phyloP scores from a whole-genome alignment of 306 rosid genomes.

The Purshia tridentata region DNA sequence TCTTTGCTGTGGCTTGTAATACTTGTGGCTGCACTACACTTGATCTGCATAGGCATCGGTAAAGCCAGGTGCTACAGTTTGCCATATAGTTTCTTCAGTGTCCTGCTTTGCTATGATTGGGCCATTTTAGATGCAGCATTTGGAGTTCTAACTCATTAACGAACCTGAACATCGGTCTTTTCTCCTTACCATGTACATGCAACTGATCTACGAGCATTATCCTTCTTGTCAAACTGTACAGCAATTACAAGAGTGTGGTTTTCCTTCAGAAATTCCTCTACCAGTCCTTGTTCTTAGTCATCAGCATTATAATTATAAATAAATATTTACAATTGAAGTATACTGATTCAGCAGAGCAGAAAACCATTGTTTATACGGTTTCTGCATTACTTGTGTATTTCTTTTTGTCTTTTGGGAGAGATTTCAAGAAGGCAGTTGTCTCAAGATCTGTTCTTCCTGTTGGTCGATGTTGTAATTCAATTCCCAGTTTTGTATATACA shows the following conservation, averaged over 20 bases:
- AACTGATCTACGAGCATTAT: background rate
- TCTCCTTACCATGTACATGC: conserved; percentile 3
- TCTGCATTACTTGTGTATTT: background rate
- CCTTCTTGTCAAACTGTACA: background rate
- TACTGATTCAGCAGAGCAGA: background rate
- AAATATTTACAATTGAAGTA: background rate
- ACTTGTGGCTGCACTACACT: background rate
- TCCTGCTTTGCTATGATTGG: background rate
- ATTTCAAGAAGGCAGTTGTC: background rate
- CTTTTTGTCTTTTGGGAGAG: background rate
- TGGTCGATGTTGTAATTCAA: background rate
- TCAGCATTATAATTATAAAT: background rate
- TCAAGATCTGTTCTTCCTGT: background rate
- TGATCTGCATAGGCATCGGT: background rate
- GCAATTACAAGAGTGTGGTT: background rate
- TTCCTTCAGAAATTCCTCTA: background rate
- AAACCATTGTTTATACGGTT: background rate
- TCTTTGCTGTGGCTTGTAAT: conserved; percentile 2
- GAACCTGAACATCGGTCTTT: background rate
- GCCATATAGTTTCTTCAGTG: background rate
- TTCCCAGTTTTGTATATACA: background rate
- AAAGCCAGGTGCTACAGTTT: background rate
- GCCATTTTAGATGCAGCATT: background rate
- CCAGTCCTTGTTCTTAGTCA: background rate
- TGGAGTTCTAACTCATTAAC: background rate